Evolutionary conservation across 2,329 filamentous ascomycete genomes (phyloP), one percentile per base, ranked within the genome.

Genomic region (Corynespora cassiicola): DNA sequence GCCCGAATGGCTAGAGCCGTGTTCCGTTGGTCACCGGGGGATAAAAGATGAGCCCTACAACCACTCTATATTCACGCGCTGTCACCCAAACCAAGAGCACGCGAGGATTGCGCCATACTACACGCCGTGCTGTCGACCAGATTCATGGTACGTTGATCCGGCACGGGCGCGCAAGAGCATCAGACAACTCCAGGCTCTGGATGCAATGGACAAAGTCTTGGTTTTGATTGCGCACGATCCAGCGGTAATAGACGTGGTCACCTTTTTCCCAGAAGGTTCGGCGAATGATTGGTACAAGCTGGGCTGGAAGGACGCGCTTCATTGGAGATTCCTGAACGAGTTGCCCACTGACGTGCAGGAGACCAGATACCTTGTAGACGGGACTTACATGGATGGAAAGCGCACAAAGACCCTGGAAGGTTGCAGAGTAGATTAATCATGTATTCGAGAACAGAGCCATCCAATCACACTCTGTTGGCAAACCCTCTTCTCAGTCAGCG

Each of bases 241-340:
- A 1, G 42, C 38, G 5, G 28, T 50, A 18, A 34, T 47, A 5
- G 36, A 36, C 16, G 37, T 45, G 1, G 16, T 37, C 12, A 36
- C 36, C 3, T 41, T 45, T 11, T 17, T 45, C 19, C 42, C 36
- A 7, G 29, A 41, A 1, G 29, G 27, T 15, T 16, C 40, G 20
- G 9, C 41, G 12, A 40, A 31, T 10, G 14, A 31, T 20, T 45
- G 37, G 42, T 17, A 45, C 14, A 20, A 28, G 9, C 21, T 29
- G 16, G 39, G 34, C 2, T 26, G 42, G 30, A 46, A 50, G 21
- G 43, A 50, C 35, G 46, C 42, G 16, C 38, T 40, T 22, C 43
- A 39, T 19, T 53, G 50, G 46, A 47, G 47, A 9, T 53, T 46
- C 43, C 16, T 53, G 21, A 50, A 50, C 21, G 47, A 50, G 31